A percentile compares a stretch with the other conserved stretches of the same genome.
Conservation (phyloP, 73 alveolate genomes). For the Stentor roeselii region DNA sequence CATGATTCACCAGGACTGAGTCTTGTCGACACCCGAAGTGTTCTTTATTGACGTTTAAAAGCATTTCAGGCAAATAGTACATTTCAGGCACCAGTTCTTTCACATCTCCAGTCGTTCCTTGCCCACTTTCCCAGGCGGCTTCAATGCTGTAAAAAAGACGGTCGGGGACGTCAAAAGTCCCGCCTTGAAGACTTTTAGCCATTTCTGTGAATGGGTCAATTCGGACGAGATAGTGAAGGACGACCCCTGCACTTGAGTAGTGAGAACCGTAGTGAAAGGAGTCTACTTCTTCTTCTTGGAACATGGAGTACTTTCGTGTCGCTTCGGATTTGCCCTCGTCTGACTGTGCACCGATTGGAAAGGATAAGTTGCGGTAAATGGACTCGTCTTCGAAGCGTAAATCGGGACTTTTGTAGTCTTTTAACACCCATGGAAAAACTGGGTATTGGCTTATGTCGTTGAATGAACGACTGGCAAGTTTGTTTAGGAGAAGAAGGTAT, state of each 20-base stretch:
- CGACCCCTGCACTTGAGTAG: slow-evolving; percentile 95
- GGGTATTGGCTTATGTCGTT: slow-evolving; percentile 95
- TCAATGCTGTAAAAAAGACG: slow-evolving; percentile 80
- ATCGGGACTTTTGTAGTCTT: slow-evolving; percentile 55
- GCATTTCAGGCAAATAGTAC: slow-evolving; percentile 90
- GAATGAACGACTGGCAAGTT: slow-evolving; percentile 82
- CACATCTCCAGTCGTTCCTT: slow-evolving; percentile 87
- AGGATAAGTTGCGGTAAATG: slow-evolving; percentile 83
- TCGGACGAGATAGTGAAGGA: slow-evolving; percentile 86
- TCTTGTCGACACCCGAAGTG: slow-evolving; percentile 76
- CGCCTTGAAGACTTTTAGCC: slow-evolving; percentile 81
- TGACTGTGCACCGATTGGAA: slow-evolving; percentile 92
- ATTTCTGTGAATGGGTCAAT: slow-evolving; percentile 90
- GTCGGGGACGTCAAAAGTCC: slow-evolving; percentile 89
- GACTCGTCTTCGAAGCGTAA: slow-evolving; percentile 54
- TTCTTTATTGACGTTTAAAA: slow-evolving; percentile 40
- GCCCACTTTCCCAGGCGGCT: slow-evolving; percentile 72
- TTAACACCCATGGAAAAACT: slow-evolving; percentile 93
- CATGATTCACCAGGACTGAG: slow-evolving; percentile 65
- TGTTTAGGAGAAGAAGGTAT: slow-evolving; percentile 77
- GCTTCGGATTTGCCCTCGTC: not conserved
- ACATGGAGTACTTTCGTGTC: not conserved
- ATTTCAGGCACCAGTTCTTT: slow-evolving; percentile 97
- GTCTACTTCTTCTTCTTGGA: slow-evolving; percentile 31
- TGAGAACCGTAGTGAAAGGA: slow-evolving; percentile 93